phyloP scores from a whole-genome alignment of 164 flowering plant species.

The Euptelea pleiosperma region DNA sequence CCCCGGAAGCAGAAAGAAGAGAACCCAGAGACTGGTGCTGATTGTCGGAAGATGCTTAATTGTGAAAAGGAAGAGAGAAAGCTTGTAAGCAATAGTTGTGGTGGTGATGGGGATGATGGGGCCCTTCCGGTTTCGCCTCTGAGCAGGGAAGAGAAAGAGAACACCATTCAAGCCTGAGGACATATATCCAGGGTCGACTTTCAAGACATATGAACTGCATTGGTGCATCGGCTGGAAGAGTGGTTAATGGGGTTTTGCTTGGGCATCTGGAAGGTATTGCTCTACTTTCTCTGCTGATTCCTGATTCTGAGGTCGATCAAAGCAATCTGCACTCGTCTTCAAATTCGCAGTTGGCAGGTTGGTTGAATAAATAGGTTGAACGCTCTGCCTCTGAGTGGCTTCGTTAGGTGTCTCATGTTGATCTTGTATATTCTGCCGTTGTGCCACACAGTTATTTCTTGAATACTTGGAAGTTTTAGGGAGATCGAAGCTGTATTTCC shows the following conservation, averaged over 20 bases:
- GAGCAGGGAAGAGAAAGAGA: constrained; percentile 20
- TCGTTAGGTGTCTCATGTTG: constrained; percentile 22
- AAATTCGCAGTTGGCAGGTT: constrained; percentile 21
- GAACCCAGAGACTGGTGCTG: not conserved
- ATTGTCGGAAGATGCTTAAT: not conserved
- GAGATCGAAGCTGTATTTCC: constrained; percentile 17
- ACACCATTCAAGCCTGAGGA: constrained; percentile 18
- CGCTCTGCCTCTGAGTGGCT: constrained; percentile 22
- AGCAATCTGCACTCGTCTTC: constrained; percentile 6
- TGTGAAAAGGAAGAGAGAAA: constrained; percentile 29
- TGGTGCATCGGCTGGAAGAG: constrained; percentile 6
- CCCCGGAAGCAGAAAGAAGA: constrained; percentile 21
- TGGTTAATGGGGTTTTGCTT: not conserved
- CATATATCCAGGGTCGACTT: too few species aligned
- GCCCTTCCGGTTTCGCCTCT: constrained; percentile 16
- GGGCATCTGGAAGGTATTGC: not conserved
- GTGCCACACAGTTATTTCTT: constrained; percentile 29
- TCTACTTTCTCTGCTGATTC: not conserved
- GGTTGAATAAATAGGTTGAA: constrained; percentile 17
- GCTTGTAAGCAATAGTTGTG: constrained; percentile 24
- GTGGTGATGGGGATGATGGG: constrained; percentile 30
- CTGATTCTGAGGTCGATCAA: not conserved
- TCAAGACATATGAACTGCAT: too few species aligned
- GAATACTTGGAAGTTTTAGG: constrained; percentile 27
- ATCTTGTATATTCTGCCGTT: constrained; percentile 33